Conservation (phyloP, 2,329 filamentous ascomycete genomes). For the Cladosporium cucumerinum region DNA sequence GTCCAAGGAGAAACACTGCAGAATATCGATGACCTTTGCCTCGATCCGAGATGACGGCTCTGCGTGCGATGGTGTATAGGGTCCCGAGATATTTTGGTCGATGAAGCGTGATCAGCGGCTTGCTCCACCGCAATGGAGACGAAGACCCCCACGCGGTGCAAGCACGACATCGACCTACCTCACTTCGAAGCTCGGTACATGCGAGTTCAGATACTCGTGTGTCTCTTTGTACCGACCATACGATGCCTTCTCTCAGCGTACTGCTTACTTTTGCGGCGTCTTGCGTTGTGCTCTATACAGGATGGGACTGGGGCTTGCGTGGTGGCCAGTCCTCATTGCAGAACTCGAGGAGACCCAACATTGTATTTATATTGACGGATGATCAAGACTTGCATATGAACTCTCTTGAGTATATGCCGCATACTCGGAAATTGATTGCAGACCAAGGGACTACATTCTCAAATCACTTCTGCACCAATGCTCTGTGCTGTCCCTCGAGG, state of each 20-base stretch:
- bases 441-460: conserved; percentile 46
- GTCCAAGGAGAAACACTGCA: neutral
- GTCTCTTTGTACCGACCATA: neutral
- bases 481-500: conserved; percentile 65
- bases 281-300: neutral
- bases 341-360: conserved; percentile 45
- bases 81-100: neutral
- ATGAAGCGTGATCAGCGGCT: neutral
- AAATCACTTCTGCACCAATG: conserved; percentile 64
- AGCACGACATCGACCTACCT: neutral
- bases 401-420: conserved; percentile 60
- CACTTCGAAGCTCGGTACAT: neutral
- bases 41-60: neutral
- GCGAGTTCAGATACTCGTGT: neutral
- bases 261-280: neutral
- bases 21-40: too few species aligned
- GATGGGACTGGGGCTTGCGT: neutral
- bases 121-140: neutral
- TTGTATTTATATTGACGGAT: conserved; percentile 66
- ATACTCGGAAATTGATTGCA: conserved; percentile 34
- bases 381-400: conserved; percentile 64
- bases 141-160: neutral
- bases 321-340: neutral
- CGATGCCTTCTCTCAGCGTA: neutral
- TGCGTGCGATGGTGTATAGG: too few species aligned